A percentile compares a stretch with the other conserved stretches of the same genome.
Evolutionary conservation across 2,329 filamentous ascomycete genomes (phyloP).

Genomic region (Cordyceps farinosa): DNA sequence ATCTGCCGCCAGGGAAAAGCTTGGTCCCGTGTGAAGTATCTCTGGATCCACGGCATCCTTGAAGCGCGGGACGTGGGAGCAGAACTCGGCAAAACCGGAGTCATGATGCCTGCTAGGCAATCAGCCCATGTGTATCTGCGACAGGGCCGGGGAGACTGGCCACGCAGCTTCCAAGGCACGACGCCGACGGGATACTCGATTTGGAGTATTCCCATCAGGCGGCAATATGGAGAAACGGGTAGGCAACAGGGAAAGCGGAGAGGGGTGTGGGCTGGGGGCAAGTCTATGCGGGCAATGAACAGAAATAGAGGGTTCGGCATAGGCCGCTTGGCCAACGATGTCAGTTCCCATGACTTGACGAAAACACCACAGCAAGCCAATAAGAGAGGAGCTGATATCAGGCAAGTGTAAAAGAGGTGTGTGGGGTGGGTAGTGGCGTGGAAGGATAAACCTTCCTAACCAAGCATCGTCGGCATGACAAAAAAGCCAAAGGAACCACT

Average conservation of each 20-base stretch:
- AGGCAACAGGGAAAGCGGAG: slow-evolving; percentile 4
- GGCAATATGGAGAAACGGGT: background rate
- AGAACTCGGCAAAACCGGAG: background rate
- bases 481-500: background rate
- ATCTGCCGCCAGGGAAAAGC: background rate
- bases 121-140: background rate
- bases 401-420: background rate
- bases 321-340: background rate
- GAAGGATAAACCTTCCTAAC: slow-evolving; percentile 10
- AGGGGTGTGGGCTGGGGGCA: background rate
- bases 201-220: background rate
- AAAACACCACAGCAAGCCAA: slow-evolving; percentile 4
- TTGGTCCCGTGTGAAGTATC: background rate
- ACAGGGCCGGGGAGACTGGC: background rate
- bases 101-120: background rate
- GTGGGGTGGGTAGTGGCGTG: slow-evolving; percentile 2
- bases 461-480: background rate
- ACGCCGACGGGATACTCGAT: slow-evolving; percentile 14
- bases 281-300: background rate
- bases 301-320: background rate
- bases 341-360: slow-evolving; percentile 7
- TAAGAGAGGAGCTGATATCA: slow-evolving; percentile 1
- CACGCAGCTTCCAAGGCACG: background rate
- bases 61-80: background rate
- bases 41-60: background rate